Conservation (phyloP, 805 yeast species). For the Teunomyces kruisii region DNA sequence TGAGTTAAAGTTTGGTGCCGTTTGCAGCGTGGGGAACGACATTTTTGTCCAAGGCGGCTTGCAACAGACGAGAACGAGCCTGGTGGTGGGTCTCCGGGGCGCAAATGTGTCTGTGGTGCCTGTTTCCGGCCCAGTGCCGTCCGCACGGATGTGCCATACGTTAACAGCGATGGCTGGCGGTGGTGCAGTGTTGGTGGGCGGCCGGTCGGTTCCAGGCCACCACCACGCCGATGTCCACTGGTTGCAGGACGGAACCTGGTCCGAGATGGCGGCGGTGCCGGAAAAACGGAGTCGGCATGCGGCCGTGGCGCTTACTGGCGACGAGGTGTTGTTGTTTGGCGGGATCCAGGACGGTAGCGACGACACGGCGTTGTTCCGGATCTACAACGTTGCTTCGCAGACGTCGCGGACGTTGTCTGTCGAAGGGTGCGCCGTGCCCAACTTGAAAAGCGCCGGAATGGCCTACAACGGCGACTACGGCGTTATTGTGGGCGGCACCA, state of each 20-base stretch:
- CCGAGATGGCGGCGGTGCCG: slow-evolving; percentile 35
- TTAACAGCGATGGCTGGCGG: slow-evolving; percentile 31
- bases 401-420: slow-evolving; percentile 16
- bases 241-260: slow-evolving; percentile 38
- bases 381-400: slow-evolving; percentile 18
- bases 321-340: slow-evolving; percentile 48
- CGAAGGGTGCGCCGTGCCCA: slow-evolving; percentile 18
- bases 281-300: slow-evolving; percentile 52
- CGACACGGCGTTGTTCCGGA: slow-evolving; percentile 11
- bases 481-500: slow-evolving; percentile 50
- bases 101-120: neutral
- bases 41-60: slow-evolving; percentile 43
- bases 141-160: slow-evolving; percentile 61
- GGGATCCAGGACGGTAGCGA: slow-evolving; percentile 37
- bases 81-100: slow-evolving; percentile 1
- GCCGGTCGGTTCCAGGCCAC: slow-evolving; percentile 60
- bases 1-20: slow-evolving; percentile 46
- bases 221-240: slow-evolving; percentile 35
- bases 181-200: slow-evolving; percentile 48
- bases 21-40: slow-evolving; percentile 18
- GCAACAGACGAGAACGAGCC: slow-evolving; percentile 26
- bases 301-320: slow-evolving; percentile 24
- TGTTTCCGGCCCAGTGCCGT: slow-evolving; percentile 15
- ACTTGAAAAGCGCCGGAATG: slow-evolving; percentile 37
- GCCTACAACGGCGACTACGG: slow-evolving; percentile 35